Conservation (phyloP, 345 rosid genomes). For the Gynandropsis gynandra region DNA sequence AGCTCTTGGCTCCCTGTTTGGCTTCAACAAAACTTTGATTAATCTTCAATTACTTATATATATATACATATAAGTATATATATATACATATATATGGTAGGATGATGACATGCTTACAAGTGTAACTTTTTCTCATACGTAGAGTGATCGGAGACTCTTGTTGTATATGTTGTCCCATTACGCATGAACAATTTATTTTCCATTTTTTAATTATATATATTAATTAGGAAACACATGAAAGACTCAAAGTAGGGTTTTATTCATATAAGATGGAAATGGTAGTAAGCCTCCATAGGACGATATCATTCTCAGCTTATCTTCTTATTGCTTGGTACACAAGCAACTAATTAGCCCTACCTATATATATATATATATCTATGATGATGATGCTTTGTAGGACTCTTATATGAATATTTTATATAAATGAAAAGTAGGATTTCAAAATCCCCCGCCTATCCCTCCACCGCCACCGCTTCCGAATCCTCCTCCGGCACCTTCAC, state of each 20-base stretch:
- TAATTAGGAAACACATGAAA: background rate
- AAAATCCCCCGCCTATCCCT: background rate
- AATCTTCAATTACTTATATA: too few species aligned
- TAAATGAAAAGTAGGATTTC: too few species aligned
- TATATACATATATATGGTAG: background rate
- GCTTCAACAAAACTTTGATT: slow-evolving; percentile 22
- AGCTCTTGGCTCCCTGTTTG: slow-evolving; percentile 71
- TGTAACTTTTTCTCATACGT: slow-evolving; percentile 13
- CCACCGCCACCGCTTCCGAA: slow-evolving; percentile 21
- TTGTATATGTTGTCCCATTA: slow-evolving; percentile 19
- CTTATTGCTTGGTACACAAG: slow-evolving; percentile 20
- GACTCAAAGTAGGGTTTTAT: too few species aligned
- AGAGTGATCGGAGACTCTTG: slow-evolving; percentile 21
- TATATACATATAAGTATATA: too few species aligned
- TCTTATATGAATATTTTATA: slow-evolving; percentile 12
- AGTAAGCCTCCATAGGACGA: slow-evolving; percentile 1
- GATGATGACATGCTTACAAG: slow-evolving; percentile 12
- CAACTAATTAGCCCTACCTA: slow-evolving; percentile 10
- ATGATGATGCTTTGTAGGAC: slow-evolving; percentile 14
- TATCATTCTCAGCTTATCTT: slow-evolving; percentile 13
- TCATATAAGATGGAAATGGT: too few species aligned
- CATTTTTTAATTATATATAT: background rate
- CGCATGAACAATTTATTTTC: slow-evolving; percentile 16
- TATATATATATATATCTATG: too few species aligned
- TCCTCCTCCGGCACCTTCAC: slow-evolving; percentile 21